Evolutionary conservation across 1,139 yeast species (phyloP).

Genomic region (Torulaspora pretoriensis): DNA sequence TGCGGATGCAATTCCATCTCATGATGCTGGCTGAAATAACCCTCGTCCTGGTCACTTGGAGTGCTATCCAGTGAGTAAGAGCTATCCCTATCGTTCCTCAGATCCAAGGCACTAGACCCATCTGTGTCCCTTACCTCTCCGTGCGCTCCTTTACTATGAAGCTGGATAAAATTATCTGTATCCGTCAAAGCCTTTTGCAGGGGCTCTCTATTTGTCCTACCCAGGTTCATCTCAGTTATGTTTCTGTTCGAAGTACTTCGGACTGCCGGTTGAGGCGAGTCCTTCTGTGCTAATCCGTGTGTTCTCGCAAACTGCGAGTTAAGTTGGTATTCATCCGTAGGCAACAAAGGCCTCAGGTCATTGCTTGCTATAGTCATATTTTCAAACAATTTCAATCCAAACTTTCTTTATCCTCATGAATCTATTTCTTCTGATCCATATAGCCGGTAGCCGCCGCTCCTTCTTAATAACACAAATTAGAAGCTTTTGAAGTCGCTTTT

Average conservation of each 20-base stretch:
- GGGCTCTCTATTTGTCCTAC: slow-evolving; percentile 11
- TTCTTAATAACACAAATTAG: background rate
- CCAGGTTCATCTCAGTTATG: slow-evolving; percentile 11
- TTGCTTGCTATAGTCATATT: slow-evolving; percentile 8
- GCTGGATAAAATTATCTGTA: slow-evolving; percentile 20
- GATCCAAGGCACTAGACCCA: slow-evolving; percentile 5
- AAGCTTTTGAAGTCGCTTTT: background rate
- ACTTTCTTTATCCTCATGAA: background rate
- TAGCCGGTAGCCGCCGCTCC: slow-evolving; percentile 7
- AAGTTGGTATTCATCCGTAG: slow-evolving; percentile 19
- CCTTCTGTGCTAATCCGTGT: slow-evolving; percentile 6
- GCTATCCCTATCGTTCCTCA: slow-evolving; percentile 2
- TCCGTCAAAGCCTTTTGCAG: slow-evolving; percentile 26
- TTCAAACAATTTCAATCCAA: background rate
- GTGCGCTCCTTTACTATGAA: slow-evolving; percentile 12
- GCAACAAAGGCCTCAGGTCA: slow-evolving; percentile 20
- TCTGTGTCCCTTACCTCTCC: background rate
- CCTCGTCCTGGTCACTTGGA: background rate
- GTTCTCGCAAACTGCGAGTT: slow-evolving; percentile 13
- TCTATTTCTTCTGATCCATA: background rate
- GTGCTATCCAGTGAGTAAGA: background rate
- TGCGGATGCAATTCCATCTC: slow-evolving; percentile 21
- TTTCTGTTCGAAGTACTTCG: slow-evolving; percentile 15
- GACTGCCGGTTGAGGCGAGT: slow-evolving; percentile 9
- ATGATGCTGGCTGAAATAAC: slow-evolving; percentile 6